Conservation (phyloP, 1,284 basidiomycete genomes). For the Heterobasidion parviporum region DNA sequence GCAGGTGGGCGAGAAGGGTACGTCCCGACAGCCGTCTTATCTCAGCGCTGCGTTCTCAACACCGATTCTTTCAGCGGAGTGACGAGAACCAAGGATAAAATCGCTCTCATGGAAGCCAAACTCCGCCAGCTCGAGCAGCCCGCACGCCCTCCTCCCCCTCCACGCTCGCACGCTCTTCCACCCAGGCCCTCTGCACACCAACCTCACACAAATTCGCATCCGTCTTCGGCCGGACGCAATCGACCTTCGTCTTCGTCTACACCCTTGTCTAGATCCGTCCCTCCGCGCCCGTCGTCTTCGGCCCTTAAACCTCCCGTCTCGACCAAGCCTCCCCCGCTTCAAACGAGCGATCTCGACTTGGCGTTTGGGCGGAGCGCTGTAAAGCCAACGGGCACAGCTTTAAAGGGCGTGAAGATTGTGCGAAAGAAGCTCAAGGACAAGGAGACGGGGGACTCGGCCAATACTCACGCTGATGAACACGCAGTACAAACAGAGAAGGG, state of each 20-base stretch:
- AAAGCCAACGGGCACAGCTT: not conserved
- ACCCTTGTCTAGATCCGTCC: not conserved
- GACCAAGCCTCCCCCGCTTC: not conserved
- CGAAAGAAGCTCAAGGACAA: not conserved
- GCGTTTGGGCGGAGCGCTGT: not conserved
- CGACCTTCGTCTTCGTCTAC: not conserved
- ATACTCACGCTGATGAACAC: too few species aligned
- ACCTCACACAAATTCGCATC: constrained; percentile 45
- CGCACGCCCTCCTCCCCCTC: constrained; percentile 13
- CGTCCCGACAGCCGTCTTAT: constrained; percentile 16
- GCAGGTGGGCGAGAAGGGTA: constrained; percentile 55
- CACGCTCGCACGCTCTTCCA: not conserved
- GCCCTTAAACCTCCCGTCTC: not conserved
- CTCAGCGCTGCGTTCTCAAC: not conserved
- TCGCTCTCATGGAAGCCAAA: constrained; percentile 94
- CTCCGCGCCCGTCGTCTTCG: not conserved
- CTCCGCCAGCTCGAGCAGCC: constrained; percentile 60
- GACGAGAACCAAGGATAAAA: constrained; percentile 76
- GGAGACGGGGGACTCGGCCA: not conserved
- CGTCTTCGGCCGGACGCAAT: constrained; percentile 2
- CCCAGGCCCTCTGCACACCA: constrained; percentile 28
- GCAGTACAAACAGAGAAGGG: too few species aligned
- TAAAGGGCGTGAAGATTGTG: constrained; percentile 4
- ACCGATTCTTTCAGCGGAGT: not conserved
- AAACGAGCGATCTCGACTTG: not conserved